Percentiles rank a stretch among this genome's conserved stretches.
Conservation (phyloP, 305 asterid genomes). For the Fraxinus albicans region DNA sequence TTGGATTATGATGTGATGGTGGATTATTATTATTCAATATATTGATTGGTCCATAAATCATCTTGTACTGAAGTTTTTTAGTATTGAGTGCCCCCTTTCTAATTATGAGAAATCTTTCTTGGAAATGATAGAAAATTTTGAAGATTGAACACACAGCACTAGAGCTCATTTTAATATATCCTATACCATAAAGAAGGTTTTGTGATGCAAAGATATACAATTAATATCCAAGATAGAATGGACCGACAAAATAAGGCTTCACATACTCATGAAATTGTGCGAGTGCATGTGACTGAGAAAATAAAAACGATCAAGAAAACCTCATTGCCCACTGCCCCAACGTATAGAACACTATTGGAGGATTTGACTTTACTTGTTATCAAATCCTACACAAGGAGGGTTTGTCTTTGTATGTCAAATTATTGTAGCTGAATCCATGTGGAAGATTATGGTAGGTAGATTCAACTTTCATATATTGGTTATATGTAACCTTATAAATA, state of each 20-base stretch:
- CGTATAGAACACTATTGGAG: not conserved
- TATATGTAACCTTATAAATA: not conserved
- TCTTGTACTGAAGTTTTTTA: not conserved
- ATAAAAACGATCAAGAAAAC: not conserved
- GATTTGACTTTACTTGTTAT: not conserved
- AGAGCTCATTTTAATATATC: not conserved
- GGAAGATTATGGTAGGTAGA: not conserved
- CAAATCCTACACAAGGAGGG: not conserved
- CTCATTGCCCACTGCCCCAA: not conserved
- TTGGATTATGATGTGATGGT: slow-evolving; percentile 17
- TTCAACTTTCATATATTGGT: not conserved
- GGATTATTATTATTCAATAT: slow-evolving; percentile 12
- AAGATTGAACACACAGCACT: not conserved
- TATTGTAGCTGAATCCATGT: not conserved
- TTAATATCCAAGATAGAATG: not conserved
- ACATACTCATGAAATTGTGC: not conserved
- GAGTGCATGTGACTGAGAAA: not conserved
- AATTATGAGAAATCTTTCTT: not conserved
- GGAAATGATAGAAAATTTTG: not conserved
- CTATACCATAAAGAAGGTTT: not conserved
- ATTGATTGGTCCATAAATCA: slow-evolving; percentile 9
- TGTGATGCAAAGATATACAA: not conserved
- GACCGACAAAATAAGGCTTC: not conserved
- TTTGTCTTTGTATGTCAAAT: not conserved
- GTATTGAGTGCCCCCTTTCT: not conserved